A percentile compares a stretch with the other conserved stretches of the same genome.
These are phyloP conservation scores for Camelina neglecta DNA, from an alignment of 345 rosid genomes.

Conservation along the genomic window DNA sequence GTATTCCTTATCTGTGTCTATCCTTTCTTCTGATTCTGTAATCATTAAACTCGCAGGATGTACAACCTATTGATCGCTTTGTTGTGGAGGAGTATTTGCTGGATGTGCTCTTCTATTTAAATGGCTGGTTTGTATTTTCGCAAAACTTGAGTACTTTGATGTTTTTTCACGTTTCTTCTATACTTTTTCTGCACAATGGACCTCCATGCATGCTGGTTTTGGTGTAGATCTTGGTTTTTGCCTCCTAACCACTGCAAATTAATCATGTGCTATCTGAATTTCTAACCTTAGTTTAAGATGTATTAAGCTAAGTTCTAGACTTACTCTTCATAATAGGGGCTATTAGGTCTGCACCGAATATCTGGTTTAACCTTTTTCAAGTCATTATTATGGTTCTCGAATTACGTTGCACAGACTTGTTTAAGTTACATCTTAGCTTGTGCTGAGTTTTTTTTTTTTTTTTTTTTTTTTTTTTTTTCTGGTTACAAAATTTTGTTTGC, in stretches of 20 bases:
- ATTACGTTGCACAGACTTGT: constrained; percentile 21
- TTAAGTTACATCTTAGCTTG: constrained; percentile 2
- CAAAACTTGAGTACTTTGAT: constrained; percentile 5
- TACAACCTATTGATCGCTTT: constrained; percentile 95
- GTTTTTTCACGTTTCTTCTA: constrained; percentile 1
- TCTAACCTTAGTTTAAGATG: background rate
- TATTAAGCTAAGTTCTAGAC: constrained; percentile 6
- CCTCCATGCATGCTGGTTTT: constrained; percentile 9
- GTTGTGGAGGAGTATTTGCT: constrained; percentile 90
- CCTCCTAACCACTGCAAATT: background rate
- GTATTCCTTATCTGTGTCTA: constrained; percentile 12
- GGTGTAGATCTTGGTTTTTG: constrained; percentile 21
- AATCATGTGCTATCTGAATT: constrained; percentile 3
- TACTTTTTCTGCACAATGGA: constrained; percentile 17
- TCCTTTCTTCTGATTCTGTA: constrained; percentile 22
- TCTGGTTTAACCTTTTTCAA: constrained; percentile 6
- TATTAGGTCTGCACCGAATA: too few species aligned
- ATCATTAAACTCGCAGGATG: constrained; percentile 61
- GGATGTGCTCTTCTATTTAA: constrained; percentile 91
- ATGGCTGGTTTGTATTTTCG: constrained; percentile 87
- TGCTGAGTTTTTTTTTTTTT: background rate
- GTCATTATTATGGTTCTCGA: background rate
- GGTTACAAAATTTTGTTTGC: constrained; percentile 1
- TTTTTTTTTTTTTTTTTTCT: background rate
- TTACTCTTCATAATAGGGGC: constrained; percentile 6